Conservation (phyloP, 2,329 filamentous ascomycete genomes). For the Penicillium olsonii region DNA sequence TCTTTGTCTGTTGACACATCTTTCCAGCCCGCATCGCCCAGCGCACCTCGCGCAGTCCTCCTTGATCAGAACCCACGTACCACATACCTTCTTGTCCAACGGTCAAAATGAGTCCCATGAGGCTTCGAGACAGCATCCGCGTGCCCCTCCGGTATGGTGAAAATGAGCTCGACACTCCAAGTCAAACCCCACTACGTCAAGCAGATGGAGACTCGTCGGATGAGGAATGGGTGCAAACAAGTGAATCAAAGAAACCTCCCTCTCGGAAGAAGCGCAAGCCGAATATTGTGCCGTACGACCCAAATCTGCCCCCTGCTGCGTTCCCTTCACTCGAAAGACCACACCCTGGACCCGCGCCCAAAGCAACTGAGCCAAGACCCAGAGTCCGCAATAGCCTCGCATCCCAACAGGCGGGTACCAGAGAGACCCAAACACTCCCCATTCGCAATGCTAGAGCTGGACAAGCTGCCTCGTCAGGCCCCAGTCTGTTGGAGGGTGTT, state of each 20-base stretch:
- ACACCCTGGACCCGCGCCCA: not conserved
- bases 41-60: not conserved
- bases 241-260: not conserved
- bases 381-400: not conserved
- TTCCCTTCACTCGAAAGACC: conserved; percentile 42
- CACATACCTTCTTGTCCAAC: not conserved
- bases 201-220: not conserved
- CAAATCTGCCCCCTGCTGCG: conserved; percentile 41
- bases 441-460: not conserved
- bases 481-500: not conserved
- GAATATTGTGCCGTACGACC: conserved; percentile 31
- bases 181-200: not conserved
- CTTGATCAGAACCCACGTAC: not conserved
- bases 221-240: not conserved
- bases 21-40: not conserved
- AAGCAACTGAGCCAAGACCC: not conserved
- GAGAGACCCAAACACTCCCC: not conserved
- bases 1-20: not conserved
- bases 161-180: conserved; percentile 15
- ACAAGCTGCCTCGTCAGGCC: not conserved
- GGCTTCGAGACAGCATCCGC: conserved; percentile 34
- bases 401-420: not conserved
- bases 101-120: conserved; percentile 28
- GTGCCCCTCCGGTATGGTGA: conserved; percentile 34
- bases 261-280: conserved; percentile 1